These are phyloP conservation scores for Talaromyces stipitatus DNA, from an alignment of 495 filamentous ascomycete genomes.

Conservation along the genomic window DNA sequence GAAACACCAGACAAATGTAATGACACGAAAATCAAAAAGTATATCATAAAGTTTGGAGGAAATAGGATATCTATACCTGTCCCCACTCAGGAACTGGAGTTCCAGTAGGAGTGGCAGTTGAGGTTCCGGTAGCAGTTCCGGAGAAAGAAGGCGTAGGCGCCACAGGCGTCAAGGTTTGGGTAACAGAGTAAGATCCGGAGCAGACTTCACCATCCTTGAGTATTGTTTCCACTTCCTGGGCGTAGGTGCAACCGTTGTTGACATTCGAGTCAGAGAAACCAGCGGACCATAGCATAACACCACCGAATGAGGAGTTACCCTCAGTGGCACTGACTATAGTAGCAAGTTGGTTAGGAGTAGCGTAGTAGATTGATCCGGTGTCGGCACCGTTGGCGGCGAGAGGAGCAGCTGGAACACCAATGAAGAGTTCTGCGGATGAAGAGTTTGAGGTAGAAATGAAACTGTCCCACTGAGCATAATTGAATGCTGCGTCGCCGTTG, in stretches of 20 bases:
- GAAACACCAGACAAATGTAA: background rate
- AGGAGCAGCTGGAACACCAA: slow-evolving; percentile 37
- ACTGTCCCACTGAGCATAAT: slow-evolving; percentile 37
- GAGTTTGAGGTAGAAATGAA: slow-evolving; percentile 31
- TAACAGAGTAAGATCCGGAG: slow-evolving; percentile 1
- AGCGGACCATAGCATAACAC: slow-evolving; percentile 49
- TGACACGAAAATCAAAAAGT: too few relatives aligned
- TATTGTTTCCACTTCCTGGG: slow-evolving; percentile 28
- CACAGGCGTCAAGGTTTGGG: background rate
- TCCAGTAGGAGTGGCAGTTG: background rate
- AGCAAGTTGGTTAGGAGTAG: slow-evolving; percentile 28
- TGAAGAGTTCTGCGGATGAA: slow-evolving; percentile 36
- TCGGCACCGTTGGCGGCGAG: slow-evolving; percentile 14
- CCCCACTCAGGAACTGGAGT: slow-evolving; percentile 1
- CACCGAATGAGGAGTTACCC: slow-evolving; percentile 35
- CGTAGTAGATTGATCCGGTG: slow-evolving; percentile 33
- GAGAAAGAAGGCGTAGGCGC: background rate
- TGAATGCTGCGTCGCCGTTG: slow-evolving; percentile 12
- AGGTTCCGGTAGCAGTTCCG: background rate
- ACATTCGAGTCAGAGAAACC: slow-evolving; percentile 36
- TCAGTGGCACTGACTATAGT: slow-evolving; percentile 21
- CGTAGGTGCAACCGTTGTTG: slow-evolving; percentile 34
- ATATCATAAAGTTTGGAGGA: too few relatives aligned
- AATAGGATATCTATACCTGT: background rate
- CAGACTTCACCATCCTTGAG: slow-evolving; percentile 10